These are phyloP conservation scores for Chaetothyriales sp. DNA, from an alignment of 2,329 filamentous ascomycete species.

Conservation along the genomic window DNA sequence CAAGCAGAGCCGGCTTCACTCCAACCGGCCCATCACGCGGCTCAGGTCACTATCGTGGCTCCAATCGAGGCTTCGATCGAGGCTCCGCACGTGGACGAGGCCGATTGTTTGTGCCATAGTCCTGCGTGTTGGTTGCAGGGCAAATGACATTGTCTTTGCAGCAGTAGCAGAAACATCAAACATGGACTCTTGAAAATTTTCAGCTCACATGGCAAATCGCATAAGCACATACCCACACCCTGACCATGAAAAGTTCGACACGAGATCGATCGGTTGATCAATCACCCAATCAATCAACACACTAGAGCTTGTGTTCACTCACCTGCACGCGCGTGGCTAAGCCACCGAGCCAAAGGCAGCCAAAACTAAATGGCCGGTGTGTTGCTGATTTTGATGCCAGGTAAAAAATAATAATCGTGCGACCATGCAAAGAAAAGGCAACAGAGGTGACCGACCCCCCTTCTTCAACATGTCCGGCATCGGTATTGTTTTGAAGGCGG, in stretches of 20 bases:
- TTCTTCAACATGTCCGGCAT: too few species aligned
- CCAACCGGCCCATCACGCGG: slow-evolving; percentile 2
- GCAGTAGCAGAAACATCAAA: not conserved
- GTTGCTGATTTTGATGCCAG: not conserved
- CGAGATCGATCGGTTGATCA: too few species aligned
- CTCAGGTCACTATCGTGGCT: slow-evolving; percentile 7
- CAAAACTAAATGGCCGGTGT: not conserved
- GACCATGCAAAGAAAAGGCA: not conserved
- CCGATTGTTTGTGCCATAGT: slow-evolving; percentile 17
- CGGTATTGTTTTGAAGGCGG: too few species aligned
- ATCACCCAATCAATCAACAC: not conserved
- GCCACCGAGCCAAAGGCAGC: not conserved
- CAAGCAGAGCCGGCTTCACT: slow-evolving; percentile 3
- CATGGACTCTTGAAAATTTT: not conserved
- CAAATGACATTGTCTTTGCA: not conserved
- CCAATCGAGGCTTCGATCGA: slow-evolving; percentile 12
- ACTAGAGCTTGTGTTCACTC: not conserved
- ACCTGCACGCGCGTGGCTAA: not conserved
- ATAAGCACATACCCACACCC: not conserved
- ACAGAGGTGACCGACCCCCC: not conserved
- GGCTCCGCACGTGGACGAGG: slow-evolving; percentile 16
- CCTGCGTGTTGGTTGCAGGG: not conserved
- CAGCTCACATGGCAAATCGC: not conserved
- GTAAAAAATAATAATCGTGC: too few species aligned
- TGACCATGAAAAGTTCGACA: not conserved